Evolutionary conservation across 2,329 filamentous ascomycete species (phyloP).

Genomic region (Xylariaceae sp.): DNA sequence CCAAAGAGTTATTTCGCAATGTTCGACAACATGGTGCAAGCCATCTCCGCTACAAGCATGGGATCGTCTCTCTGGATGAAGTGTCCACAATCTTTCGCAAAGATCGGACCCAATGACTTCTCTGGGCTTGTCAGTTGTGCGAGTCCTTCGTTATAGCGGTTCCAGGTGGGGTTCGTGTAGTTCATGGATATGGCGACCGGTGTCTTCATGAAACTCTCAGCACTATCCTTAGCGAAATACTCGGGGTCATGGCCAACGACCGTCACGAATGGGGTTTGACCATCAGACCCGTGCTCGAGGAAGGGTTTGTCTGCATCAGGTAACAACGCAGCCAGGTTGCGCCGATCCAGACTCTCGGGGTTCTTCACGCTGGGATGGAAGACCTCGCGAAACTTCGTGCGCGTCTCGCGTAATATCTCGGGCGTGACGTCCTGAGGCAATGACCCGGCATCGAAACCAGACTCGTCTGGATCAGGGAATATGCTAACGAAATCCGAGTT

Average conservation of each 20-base stretch:
- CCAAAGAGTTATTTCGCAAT: conserved; percentile 7
- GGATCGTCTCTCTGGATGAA: conserved; percentile 53
- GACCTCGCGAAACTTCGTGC: conserved; percentile 33
- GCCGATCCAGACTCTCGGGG: conserved; percentile 45
- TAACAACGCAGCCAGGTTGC: conserved; percentile 39
- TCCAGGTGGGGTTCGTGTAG: conserved; percentile 51
- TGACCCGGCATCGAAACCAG: conserved; percentile 37
- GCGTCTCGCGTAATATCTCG: conserved; percentile 32
- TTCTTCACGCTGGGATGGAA: conserved; percentile 49
- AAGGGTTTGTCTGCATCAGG: conserved; percentile 39
- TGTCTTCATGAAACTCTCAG: conserved; percentile 30
- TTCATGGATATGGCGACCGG: conserved; percentile 38
- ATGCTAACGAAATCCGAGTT: conserved; percentile 51
- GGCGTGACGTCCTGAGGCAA: conserved; percentile 38
- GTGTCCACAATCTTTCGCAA: conserved; percentile 46
- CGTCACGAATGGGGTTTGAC: conserved; percentile 38
- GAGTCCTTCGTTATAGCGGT: conserved; percentile 48
- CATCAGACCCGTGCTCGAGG: conserved; percentile 34
- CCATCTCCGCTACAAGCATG: conserved; percentile 35
- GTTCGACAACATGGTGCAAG: conserved; percentile 16
- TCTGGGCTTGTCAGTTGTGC: conserved; percentile 38
- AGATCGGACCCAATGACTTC: conserved; percentile 40
- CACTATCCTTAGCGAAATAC: conserved; percentile 44
- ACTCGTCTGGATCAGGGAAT: conserved; percentile 49
- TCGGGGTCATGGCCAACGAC: conserved; percentile 52